Evolutionary conservation across 495 filamentous ascomycete genomes (phyloP).

Genomic region (Echria macrotheca): DNA sequence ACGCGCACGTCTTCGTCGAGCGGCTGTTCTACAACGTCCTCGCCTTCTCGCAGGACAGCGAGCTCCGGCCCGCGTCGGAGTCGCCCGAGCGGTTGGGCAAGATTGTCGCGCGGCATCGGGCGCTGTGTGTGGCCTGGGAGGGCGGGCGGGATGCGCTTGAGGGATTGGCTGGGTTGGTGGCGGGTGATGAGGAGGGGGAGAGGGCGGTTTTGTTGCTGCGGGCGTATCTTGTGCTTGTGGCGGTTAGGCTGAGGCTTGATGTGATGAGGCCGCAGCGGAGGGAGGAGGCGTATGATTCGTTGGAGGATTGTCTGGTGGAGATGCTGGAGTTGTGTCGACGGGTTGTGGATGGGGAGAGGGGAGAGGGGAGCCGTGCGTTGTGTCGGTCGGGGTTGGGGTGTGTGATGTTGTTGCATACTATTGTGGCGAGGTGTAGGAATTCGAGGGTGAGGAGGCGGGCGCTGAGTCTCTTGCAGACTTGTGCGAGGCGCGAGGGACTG

Average conservation of each 20-base stretch:
- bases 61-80: neutral
- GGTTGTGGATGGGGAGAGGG: neutral
- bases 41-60: slow-evolving; percentile 9
- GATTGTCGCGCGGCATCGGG: slow-evolving; percentile 5
- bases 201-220: slow-evolving; percentile 6
- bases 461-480: neutral
- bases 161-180: too few species aligned
- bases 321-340: slow-evolving; percentile 13
- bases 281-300: slow-evolving; percentile 10
- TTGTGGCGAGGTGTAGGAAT: slow-evolving; percentile 17
- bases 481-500: slow-evolving; percentile 7
- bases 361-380: too few species aligned
- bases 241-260: slow-evolving; percentile 12
- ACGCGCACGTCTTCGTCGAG: slow-evolving; percentile 17
- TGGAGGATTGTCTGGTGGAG: slow-evolving; percentile 9
- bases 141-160: too few species aligned
- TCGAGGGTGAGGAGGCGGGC: slow-evolving; percentile 8
- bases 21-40: slow-evolving; percentile 12
- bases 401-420: slow-evolving; percentile 16
- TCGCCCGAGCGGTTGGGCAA: neutral
- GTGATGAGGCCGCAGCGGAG: slow-evolving; percentile 11
- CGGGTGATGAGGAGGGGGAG: neutral
- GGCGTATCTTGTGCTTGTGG: slow-evolving; percentile 6
- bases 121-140: too few species aligned
- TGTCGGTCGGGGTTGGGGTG: slow-evolving; percentile 18